Evolutionary conservation across 2,329 filamentous ascomycete species (phyloP).

Genomic region (Westerdykella ornata): DNA sequence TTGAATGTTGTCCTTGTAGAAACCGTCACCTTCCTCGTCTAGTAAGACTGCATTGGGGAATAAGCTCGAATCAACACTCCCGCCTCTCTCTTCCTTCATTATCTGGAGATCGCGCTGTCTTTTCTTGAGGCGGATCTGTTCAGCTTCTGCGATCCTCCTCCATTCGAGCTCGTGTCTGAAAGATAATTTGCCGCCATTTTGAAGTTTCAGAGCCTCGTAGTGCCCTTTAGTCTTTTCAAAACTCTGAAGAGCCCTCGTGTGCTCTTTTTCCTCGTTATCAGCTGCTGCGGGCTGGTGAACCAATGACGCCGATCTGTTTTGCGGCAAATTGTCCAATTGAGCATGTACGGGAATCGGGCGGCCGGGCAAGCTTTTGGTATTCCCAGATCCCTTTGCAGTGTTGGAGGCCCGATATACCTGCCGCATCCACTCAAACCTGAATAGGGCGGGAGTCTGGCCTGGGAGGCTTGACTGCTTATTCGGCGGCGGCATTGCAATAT

Average conservation of each 20-base stretch:
- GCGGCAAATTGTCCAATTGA: too few relatives aligned
- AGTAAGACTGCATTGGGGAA: constrained; percentile 7
- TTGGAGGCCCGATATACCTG: too few relatives aligned
- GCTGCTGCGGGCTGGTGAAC: not conserved
- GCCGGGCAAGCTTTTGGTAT: too few relatives aligned
- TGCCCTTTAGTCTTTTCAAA: constrained; percentile 16
- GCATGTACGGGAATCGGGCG: too few relatives aligned
- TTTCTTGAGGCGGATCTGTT: constrained; percentile 15
- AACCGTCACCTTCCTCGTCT: not conserved
- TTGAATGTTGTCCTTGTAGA: not conserved
- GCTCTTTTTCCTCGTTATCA: constrained; percentile 2
- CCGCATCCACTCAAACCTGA: too few relatives aligned
- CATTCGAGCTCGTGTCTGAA: constrained; percentile 27
- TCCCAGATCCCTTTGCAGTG: too few relatives aligned
- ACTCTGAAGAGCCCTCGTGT: constrained; percentile 10
- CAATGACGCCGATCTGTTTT: too few relatives aligned
- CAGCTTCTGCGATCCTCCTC: constrained; percentile 17
- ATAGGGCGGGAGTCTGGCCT: too few relatives aligned
- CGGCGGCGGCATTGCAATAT: too few relatives aligned
- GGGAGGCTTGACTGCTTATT: too few relatives aligned
- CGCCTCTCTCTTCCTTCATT: constrained; percentile 9
- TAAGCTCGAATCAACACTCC: constrained; percentile 6
- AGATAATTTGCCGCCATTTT: constrained; percentile 12
- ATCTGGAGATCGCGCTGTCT: constrained; percentile 9
- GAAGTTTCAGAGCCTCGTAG: constrained; percentile 16